Base-by-base conservation (phyloP, 2,329 filamentous ascomycete genomes). In the Tolypocladium pustulatum region DNA sequence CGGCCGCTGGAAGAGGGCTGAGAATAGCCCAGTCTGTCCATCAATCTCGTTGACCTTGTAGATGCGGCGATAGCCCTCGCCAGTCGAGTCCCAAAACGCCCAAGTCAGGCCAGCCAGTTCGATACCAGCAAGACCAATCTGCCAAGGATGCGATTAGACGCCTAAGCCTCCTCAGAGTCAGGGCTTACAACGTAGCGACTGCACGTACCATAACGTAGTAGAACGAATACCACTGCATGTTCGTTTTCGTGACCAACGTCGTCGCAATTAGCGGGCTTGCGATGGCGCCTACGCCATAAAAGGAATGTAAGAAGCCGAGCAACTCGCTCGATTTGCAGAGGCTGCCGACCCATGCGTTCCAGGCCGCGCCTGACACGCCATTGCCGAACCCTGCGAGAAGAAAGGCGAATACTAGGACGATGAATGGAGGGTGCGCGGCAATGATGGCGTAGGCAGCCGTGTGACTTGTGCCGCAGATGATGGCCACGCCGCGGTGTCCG, bases 291-390 rank as follows among this genome's bases (percentile, higher is more conserved):
- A 89, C 66, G 0, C 88, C 88, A 66, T 91, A 93, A 41, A 82
- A 82, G 0, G 82, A 87, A 68, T 91, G 88, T 32, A 92, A 72
- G 60, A 91, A 78, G 1, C 89, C 89, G 1, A 91, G 79, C 1
- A 93, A 75, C 67, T 91, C 85, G 67, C 92, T 91, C 9, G 87
- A 74, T 59, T 84, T 82, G 15, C 82, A 78, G 85, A 93, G 89
- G 65, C 86, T 87, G 13, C 89, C 89, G 25, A 83, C 70, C 78
- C 80, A 84, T 9, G 81, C 80, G 66, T 83, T 83, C 76, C 81
- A 85, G 3, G 75, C 81, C 60, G 75, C 79, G 63, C 84, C 87
- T 57, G 83, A 78, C 10, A 91, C 72, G 2, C 89, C 89, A 67
- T 87, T 90, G 1, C 88, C 88, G 55, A 89, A 85, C 1, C 88